Base-by-base conservation (phyloP, 495 filamentous ascomycete species). In the Penicillium longicatenatum region DNA sequence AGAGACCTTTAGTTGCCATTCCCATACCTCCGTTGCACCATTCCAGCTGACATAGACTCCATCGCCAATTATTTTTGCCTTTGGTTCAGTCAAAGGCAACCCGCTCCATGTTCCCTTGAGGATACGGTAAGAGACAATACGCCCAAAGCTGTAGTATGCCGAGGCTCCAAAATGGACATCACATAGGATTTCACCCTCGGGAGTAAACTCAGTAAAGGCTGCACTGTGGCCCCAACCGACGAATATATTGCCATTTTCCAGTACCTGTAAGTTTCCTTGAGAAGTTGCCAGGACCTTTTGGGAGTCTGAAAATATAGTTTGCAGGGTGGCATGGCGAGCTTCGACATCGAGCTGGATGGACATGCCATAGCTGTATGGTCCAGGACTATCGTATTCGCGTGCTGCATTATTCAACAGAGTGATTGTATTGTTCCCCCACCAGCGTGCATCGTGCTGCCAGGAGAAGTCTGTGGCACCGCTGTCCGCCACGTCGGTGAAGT, bases 151-250 rank as follows among this genome's bases (percentile, higher is more conserved):
- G 52, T 73, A 76, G 21, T 67, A 76, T 6, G 63, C 67, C 14
- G 69, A 72, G 1, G 74, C 70, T 8, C 66, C 69, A 49, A 73
- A 73, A 52, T 73, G 73, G 5, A 69, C 62, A 52, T 76, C 67
- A 58, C 81, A 84, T 4, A 83, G 54, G 9, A 79, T 57, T 6
- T 75, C 72, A 0, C 85, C 84, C 16, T 82, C 71, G 0, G 69
- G 55, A 0, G 71, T 75, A 61, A 79, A 86, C 60, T 88, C 84
- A 1, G 78, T 85, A 52, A 79, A 75, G 8, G 78, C 78, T 0
- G 81, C 78, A 39, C 76, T 74, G 41, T 81, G 80, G 9, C 83
- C 84, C 83, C 82, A 87, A 47, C 80, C 82, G n/a, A 86, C 74
- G 10, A 86, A 64, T 6, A 78, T 71, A 31, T 84, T 82, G 2